These are phyloP conservation scores for Acanthamoeba lenticulata DNA, from an alignment of 208 protist genomes.

Conservation along the genomic window DNA sequence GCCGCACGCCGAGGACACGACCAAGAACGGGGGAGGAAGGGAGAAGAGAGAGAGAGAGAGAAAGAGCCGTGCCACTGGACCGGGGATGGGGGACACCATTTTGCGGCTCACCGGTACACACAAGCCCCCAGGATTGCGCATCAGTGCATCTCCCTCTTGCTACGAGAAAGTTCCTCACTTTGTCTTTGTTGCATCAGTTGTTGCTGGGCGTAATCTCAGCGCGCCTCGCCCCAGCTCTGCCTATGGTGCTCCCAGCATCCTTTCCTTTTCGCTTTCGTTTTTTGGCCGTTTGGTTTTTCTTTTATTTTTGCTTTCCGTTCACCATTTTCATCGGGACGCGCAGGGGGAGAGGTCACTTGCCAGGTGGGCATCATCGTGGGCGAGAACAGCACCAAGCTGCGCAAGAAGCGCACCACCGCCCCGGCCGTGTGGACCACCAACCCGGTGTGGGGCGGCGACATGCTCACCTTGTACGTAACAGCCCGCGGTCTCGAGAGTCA, in stretches of 20 bases:
- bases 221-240: background rate
- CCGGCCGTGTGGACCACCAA: background rate
- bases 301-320: background rate
- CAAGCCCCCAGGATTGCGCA: background rate
- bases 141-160: too few species aligned
- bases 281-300: background rate
- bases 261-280: background rate
- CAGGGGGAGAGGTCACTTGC: background rate
- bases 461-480: constrained; percentile 47
- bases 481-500: too few species aligned
- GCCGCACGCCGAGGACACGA: too few species aligned
- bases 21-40: too few species aligned
- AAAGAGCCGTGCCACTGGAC: background rate
- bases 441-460: constrained; percentile 16
- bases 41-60: too few species aligned
- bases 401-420: constrained; percentile 2
- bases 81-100: background rate
- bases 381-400: background rate
- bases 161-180: background rate
- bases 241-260: background rate
- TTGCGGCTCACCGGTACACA: background rate
- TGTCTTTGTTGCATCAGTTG: background rate
- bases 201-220: background rate
- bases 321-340: background rate
- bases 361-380: background rate